Percentiles rank a stretch among this genome's conserved stretches.
Evolutionary conservation across 495 filamentous ascomycete genomes (phyloP).

Genomic region (Penicillium longicatenatum): DNA sequence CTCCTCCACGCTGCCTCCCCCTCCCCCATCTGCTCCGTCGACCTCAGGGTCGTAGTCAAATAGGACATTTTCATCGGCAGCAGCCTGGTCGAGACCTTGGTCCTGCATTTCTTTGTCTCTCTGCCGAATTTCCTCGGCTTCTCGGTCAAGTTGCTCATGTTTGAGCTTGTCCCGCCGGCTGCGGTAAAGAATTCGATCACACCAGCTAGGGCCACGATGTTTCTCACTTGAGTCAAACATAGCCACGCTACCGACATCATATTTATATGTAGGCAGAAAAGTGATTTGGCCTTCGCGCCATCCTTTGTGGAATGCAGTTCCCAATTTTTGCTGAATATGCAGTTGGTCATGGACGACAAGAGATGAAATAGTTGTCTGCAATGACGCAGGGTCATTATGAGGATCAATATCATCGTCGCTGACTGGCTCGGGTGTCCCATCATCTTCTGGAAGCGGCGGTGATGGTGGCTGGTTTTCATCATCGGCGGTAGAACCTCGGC

Average conservation of each 20-base stretch:
- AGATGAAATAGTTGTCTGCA: constrained; percentile 84
- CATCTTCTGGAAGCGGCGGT: constrained; percentile 10
- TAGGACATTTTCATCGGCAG: constrained; percentile 78
- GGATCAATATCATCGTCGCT: constrained; percentile 45
- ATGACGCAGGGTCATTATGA: constrained; percentile 58
- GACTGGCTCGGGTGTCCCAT: constrained; percentile 20
- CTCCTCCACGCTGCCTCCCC: constrained; percentile 50
- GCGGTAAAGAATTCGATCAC: constrained; percentile 91
- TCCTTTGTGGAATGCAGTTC: constrained; percentile 83
- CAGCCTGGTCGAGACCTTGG: constrained; percentile 71
- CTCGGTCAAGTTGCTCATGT: constrained; percentile 67
- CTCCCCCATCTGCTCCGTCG: constrained; percentile 50
- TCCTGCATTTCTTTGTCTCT: constrained; percentile 84
- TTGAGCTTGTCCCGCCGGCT: constrained; percentile 67
- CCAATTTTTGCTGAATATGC: constrained; percentile 65
- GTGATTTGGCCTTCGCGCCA: constrained; percentile 88
- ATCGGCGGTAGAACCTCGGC: constrained; percentile 15
- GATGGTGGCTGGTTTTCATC: constrained; percentile 12
- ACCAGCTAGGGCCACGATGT: constrained; percentile 90
- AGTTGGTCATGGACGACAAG: constrained; percentile 92
- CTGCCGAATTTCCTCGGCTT: constrained; percentile 66
- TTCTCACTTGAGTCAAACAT: constrained; percentile 96
- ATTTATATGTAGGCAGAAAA: constrained; percentile 94
- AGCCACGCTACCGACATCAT: constrained; percentile 91
- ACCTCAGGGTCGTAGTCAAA: constrained; percentile 88